Evolutionary conservation across 495 filamentous ascomycete species (phyloP).

Genomic region (Parathielavia appendiculata): DNA sequence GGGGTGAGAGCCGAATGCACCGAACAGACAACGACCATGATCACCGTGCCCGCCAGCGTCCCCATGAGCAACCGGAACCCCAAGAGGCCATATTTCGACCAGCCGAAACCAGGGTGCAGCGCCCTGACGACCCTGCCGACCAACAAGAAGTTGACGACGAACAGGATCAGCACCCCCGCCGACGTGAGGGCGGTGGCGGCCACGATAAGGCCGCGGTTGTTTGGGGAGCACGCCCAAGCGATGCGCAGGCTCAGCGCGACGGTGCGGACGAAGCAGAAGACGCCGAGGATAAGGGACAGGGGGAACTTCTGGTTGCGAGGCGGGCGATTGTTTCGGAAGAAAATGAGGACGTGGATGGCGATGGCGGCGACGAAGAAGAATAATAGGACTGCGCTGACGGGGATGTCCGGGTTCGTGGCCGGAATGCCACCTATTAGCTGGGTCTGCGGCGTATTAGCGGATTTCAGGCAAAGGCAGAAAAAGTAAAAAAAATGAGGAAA

Average conservation of each 20-base stretch:
- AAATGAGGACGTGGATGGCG: conserved; percentile 56
- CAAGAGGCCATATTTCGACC: conserved; percentile 45
- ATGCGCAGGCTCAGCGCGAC: conserved; percentile 60
- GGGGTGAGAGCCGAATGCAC: conserved; percentile 64
- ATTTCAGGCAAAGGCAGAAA: no score
- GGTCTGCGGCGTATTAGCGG: conserved; percentile 23
- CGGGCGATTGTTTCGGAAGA: conserved; percentile 47
- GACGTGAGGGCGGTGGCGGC: conserved; percentile 68
- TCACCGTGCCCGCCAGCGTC: conserved; percentile 53
- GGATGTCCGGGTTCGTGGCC: conserved; percentile 52
- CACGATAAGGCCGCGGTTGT: conserved; percentile 55
- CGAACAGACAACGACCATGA: conserved; percentile 63
- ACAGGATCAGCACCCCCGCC: conserved; percentile 70
- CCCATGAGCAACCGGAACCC: conserved; percentile 53
- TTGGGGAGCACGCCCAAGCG: conserved; percentile 46
- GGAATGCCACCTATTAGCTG: conserved; percentile 58
- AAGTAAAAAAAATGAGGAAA: no score
- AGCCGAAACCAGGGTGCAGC: conserved; percentile 61
- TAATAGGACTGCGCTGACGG: conserved; percentile 60
- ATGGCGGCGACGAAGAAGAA: conserved; percentile 56
- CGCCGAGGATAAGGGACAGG: conserved; percentile 61
- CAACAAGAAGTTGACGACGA: conserved; percentile 73
- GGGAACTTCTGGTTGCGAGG: conserved; percentile 60
- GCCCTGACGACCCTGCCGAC: conserved; percentile 69
- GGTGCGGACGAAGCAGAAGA: conserved; percentile 70